Evolutionary conservation across 2,329 filamentous ascomycete genomes (phyloP).

Genomic region (Aureobasidium sp.): DNA sequence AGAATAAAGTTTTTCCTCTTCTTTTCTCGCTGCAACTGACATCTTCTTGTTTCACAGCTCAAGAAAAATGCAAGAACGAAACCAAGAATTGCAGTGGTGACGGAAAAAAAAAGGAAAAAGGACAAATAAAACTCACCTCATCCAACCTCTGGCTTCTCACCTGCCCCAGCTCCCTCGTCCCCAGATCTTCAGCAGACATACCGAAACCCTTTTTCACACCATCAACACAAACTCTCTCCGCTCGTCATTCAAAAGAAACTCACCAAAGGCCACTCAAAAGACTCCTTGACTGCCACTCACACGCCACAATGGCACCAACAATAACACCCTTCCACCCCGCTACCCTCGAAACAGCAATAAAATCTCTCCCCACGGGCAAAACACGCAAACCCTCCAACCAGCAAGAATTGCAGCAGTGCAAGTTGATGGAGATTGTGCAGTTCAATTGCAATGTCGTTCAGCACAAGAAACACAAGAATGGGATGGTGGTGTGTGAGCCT

Average conservation of each 20-base stretch:
- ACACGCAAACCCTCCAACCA: constrained; percentile 47
- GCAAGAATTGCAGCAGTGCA: constrained; percentile 45
- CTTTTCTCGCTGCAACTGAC: not conserved
- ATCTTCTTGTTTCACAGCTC: not conserved
- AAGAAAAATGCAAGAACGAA: not conserved
- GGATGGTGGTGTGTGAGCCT: constrained; percentile 48
- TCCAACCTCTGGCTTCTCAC: constrained; percentile 44
- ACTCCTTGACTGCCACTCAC: constrained; percentile 5
- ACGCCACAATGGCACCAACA: constrained; percentile 47
- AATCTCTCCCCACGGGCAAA: constrained; percentile 45
- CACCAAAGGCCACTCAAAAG: too few species aligned
- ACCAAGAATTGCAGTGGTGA: not conserved
- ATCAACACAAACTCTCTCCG: not conserved
- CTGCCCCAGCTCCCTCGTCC: constrained; percentile 47
- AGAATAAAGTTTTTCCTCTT: too few species aligned
- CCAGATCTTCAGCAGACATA: constrained; percentile 38
- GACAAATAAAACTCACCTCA: constrained; percentile 36
- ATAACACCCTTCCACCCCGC: constrained; percentile 47
- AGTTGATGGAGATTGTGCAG: constrained; percentile 54
- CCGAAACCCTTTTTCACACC: not conserved
- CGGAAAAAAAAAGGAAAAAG: not conserved
- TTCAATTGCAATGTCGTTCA: constrained; percentile 53
- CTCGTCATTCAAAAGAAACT: not conserved
- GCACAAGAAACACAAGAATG: constrained; percentile 30
- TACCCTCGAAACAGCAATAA: constrained; percentile 45